Evolutionary conservation across 2,329 filamentous ascomycete species (phyloP).

Genomic region (Curvularia eragrostidis): DNA sequence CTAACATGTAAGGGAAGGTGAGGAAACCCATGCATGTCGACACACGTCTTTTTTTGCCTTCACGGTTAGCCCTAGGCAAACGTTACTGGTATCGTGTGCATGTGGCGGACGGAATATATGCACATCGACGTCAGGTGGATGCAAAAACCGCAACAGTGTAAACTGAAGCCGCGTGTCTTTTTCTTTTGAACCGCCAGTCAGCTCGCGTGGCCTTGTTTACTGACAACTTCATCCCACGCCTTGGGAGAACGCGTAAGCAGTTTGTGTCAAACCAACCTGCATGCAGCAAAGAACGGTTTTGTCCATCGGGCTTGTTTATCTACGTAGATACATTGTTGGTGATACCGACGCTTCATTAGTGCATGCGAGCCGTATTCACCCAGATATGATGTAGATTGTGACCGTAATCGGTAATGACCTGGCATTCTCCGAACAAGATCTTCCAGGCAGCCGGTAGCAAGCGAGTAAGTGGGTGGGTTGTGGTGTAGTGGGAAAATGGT

Average conservation of each 20-base stretch:
- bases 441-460: not conserved
- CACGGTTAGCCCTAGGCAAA: not conserved
- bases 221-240: not conserved
- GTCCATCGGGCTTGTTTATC: not conserved
- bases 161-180: not conserved
- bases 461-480: not conserved
- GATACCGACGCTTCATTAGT: slow-evolving; percentile 16
- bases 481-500: not conserved
- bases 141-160: not conserved
- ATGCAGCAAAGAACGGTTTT: slow-evolving; percentile 23
- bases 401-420: slow-evolving; percentile 7
- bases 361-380: slow-evolving; percentile 12
- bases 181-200: slow-evolving; percentile 2
- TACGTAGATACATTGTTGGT: slow-evolving; percentile 12
- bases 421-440: slow-evolving; percentile 6
- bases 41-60: not conserved
- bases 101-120: not conserved
- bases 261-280: slow-evolving; percentile 23
- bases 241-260: slow-evolving; percentile 38
- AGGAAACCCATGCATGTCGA: not conserved
- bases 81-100: not conserved
- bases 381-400: slow-evolving; percentile 7
- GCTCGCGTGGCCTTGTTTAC: not conserved
- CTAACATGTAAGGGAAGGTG: not conserved
- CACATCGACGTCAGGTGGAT: not conserved